phyloP scores from a whole-genome alignment of 352 stramenopile genomes.

The Globisporangium irregulare region DNA sequence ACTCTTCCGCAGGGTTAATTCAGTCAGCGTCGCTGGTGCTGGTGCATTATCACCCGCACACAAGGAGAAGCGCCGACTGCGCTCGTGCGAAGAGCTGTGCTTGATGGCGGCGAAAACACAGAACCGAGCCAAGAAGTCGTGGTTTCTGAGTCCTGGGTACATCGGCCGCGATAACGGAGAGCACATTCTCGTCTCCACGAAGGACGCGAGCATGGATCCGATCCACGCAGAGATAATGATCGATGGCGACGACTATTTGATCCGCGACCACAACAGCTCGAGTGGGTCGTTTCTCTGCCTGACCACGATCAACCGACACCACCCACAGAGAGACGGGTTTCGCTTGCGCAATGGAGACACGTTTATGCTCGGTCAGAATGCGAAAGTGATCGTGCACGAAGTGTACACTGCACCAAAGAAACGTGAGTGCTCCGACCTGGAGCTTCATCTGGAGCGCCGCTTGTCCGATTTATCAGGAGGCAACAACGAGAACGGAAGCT shows the following conservation, averaged over 20 bases:
- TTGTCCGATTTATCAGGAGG: conserved; percentile 4
- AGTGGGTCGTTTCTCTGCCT: conserved; percentile 68
- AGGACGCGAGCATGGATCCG: conserved; percentile 58
- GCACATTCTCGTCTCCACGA: conserved; percentile 45
- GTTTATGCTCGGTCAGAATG: conserved; percentile 38
- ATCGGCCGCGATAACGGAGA: conserved; percentile 59
- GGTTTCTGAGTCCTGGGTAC: conserved; percentile 56
- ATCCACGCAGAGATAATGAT: conserved; percentile 60
- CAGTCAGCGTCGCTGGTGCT: not conserved
- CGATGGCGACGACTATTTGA: conserved; percentile 60
- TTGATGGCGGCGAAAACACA: conserved; percentile 37
- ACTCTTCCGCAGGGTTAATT: conserved; percentile 24
- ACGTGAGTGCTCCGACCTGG: not conserved
- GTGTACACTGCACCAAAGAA: conserved; percentile 8
- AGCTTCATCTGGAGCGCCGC: not conserved
- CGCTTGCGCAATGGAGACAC: conserved; percentile 49
- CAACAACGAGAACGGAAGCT: conserved; percentile 7
- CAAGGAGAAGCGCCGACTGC: conserved; percentile 28
- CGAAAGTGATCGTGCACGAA: conserved; percentile 27
- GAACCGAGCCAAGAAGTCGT: conserved; percentile 43
- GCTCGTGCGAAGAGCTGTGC: conserved; percentile 55
- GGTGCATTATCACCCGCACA: not conserved
- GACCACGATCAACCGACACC: conserved; percentile 61
- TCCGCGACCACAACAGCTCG: conserved; percentile 46
- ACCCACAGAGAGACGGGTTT: conserved; percentile 67